Evolutionary conservation across 2,329 filamentous ascomycete genomes (phyloP).

Genomic region (Plenodomus biglobosus): DNA sequence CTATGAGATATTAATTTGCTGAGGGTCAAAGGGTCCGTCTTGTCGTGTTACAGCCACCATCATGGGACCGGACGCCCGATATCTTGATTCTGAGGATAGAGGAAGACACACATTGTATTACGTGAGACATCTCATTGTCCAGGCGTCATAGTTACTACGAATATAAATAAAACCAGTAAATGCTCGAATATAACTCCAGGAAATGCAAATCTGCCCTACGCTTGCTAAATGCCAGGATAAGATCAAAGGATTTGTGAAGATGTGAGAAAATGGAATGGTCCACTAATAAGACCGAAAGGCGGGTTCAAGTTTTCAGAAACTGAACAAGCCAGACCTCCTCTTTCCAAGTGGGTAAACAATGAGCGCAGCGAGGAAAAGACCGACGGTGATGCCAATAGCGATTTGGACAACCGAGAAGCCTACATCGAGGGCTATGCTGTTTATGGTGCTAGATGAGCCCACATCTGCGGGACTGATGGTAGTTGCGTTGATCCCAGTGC

Average conservation of each 20-base stretch:
- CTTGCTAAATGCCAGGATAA: not conserved
- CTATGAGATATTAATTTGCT: too few relatives aligned
- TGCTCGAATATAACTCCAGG: not conserved
- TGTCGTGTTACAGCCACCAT: too few relatives aligned
- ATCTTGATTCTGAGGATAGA: too few relatives aligned
- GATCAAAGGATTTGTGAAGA: not conserved
- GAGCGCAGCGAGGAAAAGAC: conserved; percentile 52
- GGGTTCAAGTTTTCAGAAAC: conserved; percentile 22
- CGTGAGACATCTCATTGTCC: not conserved
- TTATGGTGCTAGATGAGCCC: conserved; percentile 29
- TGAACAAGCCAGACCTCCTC: conserved; percentile 46
- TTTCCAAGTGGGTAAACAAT: conserved; percentile 55
- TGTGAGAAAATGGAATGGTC: not conserved
- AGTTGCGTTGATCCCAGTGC: conserved; percentile 50
- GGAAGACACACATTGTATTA: too few relatives aligned
- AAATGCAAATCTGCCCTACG: not conserved
- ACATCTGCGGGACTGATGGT: conserved; percentile 36
- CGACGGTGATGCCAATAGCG: conserved; percentile 55
- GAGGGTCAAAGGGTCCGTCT: too few relatives aligned
- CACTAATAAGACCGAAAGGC: too few relatives aligned
- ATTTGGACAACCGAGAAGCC: conserved; percentile 54
- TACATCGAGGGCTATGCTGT: conserved; percentile 52
- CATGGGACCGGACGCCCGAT: too few relatives aligned
- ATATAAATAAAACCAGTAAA: not conserved
- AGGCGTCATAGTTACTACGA: not conserved